Conservation (phyloP, 2,329 filamentous ascomycete species). For the Arthroderma uncinatum region DNA sequence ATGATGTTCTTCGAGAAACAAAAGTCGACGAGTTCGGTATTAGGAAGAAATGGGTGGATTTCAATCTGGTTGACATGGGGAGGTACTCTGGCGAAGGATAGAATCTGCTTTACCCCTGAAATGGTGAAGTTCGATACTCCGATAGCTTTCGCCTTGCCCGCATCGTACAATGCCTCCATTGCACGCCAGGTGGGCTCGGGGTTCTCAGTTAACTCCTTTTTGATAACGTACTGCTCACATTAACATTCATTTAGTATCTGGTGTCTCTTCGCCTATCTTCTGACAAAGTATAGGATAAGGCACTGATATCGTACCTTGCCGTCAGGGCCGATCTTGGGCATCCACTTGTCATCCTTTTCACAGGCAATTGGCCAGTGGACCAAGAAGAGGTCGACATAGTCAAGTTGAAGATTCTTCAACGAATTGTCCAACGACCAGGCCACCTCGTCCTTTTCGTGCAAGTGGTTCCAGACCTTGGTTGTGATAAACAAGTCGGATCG, state of each 20-base stretch:
- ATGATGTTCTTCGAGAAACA: conserved; percentile 42
- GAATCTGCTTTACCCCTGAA: conserved; percentile 13
- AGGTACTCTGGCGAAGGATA: conserved; percentile 28
- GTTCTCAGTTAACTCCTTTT: conserved; percentile 55
- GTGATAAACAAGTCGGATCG: conserved; percentile 55
- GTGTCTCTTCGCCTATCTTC: neutral
- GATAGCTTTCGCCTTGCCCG: conserved; percentile 54
- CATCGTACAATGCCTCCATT: conserved; percentile 47
- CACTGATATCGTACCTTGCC: conserved; percentile 35
- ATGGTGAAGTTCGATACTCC: conserved; percentile 41
- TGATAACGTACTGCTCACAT: conserved; percentile 53
- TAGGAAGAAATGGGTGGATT: conserved; percentile 44
- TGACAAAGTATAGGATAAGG: neutral
- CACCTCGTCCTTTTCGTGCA: conserved; percentile 44
- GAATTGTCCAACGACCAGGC: conserved; percentile 49
- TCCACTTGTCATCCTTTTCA: conserved; percentile 40
- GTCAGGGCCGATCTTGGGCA: conserved; percentile 40
- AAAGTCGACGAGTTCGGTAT: conserved; percentile 38
- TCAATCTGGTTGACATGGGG: conserved; percentile 44
- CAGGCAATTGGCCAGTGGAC: conserved; percentile 53
- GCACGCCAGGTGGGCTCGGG: conserved; percentile 53
- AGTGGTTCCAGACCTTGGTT: conserved; percentile 58
- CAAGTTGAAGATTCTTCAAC: conserved; percentile 50
- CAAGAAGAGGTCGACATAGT: conserved; percentile 59
- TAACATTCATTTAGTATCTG: conserved; percentile 14